A percentile compares a stretch with the other conserved stretches of the same genome.
Evolutionary conservation across 2,329 filamentous ascomycete genomes (phyloP).

Genomic region (Phoma sp.): DNA sequence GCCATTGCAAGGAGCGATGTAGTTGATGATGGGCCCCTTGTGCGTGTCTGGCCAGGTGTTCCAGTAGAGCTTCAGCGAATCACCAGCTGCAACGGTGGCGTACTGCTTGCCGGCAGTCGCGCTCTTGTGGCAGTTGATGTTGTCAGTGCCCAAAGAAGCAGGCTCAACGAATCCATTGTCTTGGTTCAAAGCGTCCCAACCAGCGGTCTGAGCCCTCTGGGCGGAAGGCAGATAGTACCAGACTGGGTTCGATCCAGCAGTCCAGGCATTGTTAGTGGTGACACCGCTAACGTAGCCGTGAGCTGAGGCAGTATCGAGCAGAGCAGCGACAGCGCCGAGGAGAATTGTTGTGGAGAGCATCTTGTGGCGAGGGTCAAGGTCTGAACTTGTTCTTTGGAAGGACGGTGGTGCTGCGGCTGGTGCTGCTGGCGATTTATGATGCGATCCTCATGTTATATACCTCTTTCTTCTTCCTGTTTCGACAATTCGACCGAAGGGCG

Average conservation of each 20-base stretch:
- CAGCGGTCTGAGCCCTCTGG: slow-evolving; percentile 36
- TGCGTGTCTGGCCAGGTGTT: slow-evolving; percentile 46
- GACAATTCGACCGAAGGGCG: not conserved
- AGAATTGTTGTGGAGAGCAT: slow-evolving; percentile 29
- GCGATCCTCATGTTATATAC: slow-evolving; percentile 7
- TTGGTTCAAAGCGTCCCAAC: slow-evolving; percentile 46
- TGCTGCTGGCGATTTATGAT: not conserved
- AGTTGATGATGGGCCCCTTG: slow-evolving; percentile 48
- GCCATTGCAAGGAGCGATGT: slow-evolving; percentile 47
- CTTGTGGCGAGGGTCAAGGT: slow-evolving; percentile 2
- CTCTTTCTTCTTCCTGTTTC: not conserved
- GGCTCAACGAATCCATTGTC: slow-evolving; percentile 48
- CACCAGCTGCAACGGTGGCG: slow-evolving; percentile 43
- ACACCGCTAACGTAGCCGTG: slow-evolving; percentile 42
- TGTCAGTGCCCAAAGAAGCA: slow-evolving; percentile 25
- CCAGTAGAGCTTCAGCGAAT: slow-evolving; percentile 43
- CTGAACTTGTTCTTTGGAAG: not conserved
- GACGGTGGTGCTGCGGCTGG: slow-evolving; percentile 1
- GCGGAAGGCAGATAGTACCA: slow-evolving; percentile 40
- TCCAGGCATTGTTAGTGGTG: slow-evolving; percentile 29
- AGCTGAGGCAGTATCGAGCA: slow-evolving; percentile 32
- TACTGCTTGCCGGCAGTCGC: slow-evolving; percentile 42
- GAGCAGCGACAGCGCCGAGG: slow-evolving; percentile 24
- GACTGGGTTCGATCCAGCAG: slow-evolving; percentile 39
- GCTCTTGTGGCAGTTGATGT: slow-evolving; percentile 51